Base-by-base conservation (phyloP, 306 rosid genomes). In the Vachellia collinsii region DNA sequence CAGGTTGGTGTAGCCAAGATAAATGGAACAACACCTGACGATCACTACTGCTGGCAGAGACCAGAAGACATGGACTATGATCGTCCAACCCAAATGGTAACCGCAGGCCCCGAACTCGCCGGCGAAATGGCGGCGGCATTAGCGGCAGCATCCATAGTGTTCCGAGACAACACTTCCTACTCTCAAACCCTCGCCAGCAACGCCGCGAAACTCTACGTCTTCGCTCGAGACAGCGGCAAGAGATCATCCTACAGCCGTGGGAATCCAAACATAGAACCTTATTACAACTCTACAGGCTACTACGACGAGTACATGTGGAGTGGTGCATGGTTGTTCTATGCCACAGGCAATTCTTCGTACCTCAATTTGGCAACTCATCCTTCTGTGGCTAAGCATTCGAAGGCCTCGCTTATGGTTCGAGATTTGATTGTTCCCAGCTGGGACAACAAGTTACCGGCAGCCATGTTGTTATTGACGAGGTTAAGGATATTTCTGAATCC, bases 231-330 rank as follows among this genome's bases (percentile, higher is more conserved):
- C 59, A 0, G 0, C 6, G 88, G 91, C 0, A 89, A 68, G 42
- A 83, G 95, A 20, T 8, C 9, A 0, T 3, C 79, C 0, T 91
- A 89, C 20, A 87, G 95, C 34, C 78, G 81, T 0, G 87, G 79
- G 4, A 61, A 85, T 11, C 56, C 63, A 1, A 39, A 53, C 17
- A 88, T 89, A 11, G 79, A 44, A 14, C 85, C 87, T 11, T 85
- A 22, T 12, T 91, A 91, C 76, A 91, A 91, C 83, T 91, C 95
- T 41, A 37, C 79, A 13, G 87, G 91, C 37, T 91, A 91, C 86
- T 89, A 36, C 38, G 95, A 89, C 16, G 95, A 91, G 65, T 91
- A 88, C 82, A 91, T 91, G 90, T 91, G 95, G 93, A 90, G 84
- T 19, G 86, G 77, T 38, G 86, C 93, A 3, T 91, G 95, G 95